A percentile compares a stretch with the other conserved stretches of the same genome.
Conservation (phyloP, 1,284 basidiomycete genomes). For the Pseudozyma flocculosa region DNA sequence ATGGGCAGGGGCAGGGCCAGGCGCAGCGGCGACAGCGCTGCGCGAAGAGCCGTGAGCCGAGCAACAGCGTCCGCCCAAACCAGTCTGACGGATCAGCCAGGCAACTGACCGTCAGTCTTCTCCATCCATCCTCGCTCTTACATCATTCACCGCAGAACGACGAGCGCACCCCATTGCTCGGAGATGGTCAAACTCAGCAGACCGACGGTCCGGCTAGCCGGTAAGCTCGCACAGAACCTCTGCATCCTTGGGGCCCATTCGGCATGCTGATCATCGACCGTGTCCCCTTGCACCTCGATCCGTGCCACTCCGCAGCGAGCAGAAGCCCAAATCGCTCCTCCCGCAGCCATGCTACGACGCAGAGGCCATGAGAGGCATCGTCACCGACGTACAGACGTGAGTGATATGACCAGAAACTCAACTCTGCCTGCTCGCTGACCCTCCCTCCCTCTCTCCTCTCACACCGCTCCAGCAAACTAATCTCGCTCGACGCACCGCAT, state of each 20-base stretch:
- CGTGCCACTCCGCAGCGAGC: neutral
- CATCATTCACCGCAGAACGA: neutral
- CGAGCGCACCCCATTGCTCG: neutral
- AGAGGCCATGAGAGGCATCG: neutral
- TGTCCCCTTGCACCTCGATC: too few species aligned
- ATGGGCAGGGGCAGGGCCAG: neutral
- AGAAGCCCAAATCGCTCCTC: neutral
- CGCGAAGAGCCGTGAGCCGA: neutral
- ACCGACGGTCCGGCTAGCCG: neutral
- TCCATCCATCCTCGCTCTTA: neutral
- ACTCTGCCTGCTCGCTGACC: too few species aligned
- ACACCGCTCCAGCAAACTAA: neutral
- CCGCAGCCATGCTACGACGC: neutral
- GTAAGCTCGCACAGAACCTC: neutral
- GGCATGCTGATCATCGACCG: too few species aligned
- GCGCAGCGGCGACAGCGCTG: neutral
- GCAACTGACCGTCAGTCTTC: too few species aligned
- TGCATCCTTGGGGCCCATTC: too few species aligned
- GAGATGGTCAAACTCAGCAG: neutral
- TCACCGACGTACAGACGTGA: neutral
- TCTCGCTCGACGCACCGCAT: neutral
- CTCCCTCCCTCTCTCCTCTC: too few species aligned
- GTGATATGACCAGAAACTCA: neutral
- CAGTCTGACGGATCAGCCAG: too few species aligned
- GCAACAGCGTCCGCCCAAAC: too few species aligned